Base-by-base conservation (phyloP, 139 green algal species). In the Volvox africanus region DNA sequence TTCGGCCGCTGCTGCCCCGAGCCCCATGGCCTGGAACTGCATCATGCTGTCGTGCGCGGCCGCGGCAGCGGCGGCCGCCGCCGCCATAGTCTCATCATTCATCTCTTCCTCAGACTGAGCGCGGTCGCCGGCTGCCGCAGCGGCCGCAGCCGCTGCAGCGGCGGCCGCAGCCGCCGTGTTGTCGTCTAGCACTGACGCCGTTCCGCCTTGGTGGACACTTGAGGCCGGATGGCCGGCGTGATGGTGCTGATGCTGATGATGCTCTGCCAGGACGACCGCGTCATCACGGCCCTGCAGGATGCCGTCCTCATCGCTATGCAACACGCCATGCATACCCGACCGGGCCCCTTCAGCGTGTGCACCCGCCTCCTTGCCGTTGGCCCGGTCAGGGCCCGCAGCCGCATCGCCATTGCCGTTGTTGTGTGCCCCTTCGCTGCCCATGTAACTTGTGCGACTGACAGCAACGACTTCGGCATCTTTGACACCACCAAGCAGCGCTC, bases 1-100 rank as follows among this genome's bases (percentile, higher is more conserved):
- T 61, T 87, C 81, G 21, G 81, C 81, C 35, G 81, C 81, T 32
- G 81, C 61, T 6, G 81, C 81, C 17, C 81, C 81, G 30, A 87
- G 81, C n/a, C 61, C 61, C 81, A 87, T 61, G 18, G 61, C 81
- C 5, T 77, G 81, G 18, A 81, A 28, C 36, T 81, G 84, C 36
- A 78, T 26, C 26, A 81, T 32, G 30, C 61, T 76, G 16, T 77
- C 61, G 61, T 76, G 61, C 30, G 61, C 81, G 80, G 50, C 50
- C 5, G 81, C 80, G 18, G 81, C 61, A 55, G 80, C 80, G 24
- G 82, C 35, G 24, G 68, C 82, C 11, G 65, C 65, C 21, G 65
- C 37, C 16, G 35, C 37, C 33, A 79, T 55, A 3, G 61, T 35
- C 35, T 19, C 62, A 14, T 79, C 65, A 12, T 55, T 55, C 5